Conservation (phyloP, 1,284 basidiomycete species). For the Rhizoctonia solani region DNA sequence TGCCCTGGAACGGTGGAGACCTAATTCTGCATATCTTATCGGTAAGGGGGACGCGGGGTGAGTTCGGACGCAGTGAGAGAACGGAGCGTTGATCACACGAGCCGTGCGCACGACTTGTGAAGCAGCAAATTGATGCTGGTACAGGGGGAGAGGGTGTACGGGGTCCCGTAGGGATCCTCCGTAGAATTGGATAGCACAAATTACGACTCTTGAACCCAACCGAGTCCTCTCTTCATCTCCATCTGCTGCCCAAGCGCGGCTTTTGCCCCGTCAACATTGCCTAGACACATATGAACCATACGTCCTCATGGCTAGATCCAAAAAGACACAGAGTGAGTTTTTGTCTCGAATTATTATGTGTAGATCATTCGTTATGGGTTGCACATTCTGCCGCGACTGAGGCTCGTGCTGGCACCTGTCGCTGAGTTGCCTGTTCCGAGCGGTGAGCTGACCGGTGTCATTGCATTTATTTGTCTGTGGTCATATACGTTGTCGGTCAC, state of each 20-base stretch:
- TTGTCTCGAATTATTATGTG: background rate
- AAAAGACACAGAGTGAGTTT: constrained; percentile 33
- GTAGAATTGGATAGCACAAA: constrained; percentile 26
- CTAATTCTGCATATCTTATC: no score
- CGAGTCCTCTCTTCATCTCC: background rate
- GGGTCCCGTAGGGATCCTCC: background rate
- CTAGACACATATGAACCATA: constrained; percentile 15
- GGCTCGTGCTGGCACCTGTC: constrained; percentile 22
- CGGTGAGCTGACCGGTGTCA: background rate
- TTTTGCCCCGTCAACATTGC: constrained; percentile 9
- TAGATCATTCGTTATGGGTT: constrained; percentile 5
- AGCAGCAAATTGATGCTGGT: background rate
- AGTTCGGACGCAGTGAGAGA: no score
- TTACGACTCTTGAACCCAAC: constrained; percentile 20
- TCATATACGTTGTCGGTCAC: background rate
- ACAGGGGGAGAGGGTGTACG: background rate
- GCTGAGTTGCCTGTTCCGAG: background rate
- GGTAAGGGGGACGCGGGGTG: no score
- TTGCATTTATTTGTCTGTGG: constrained; percentile 1
- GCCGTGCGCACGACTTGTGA: background rate
- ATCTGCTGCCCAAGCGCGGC: constrained; percentile 13
- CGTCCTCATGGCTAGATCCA: constrained; percentile 27
- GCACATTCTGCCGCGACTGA: constrained; percentile 11
- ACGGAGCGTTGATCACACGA: background rate
- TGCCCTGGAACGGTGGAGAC: no score